phyloP scores from a whole-genome alignment of 441 rosid species.

The Euphorbia neoarborescens region DNA sequence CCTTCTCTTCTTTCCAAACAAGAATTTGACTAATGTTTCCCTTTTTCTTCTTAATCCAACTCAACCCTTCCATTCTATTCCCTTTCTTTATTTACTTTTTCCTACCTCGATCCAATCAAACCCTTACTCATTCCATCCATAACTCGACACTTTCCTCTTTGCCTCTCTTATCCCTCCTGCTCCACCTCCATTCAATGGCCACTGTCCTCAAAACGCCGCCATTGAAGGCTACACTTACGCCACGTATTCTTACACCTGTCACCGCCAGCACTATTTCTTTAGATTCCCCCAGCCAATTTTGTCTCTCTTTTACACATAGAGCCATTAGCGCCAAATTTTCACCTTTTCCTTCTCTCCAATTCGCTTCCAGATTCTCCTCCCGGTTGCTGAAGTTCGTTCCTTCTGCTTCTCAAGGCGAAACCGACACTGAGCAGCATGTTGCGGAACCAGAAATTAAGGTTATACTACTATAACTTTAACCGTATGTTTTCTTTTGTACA shows the following conservation, averaged over 20 bases:
- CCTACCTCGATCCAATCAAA: too few species aligned
- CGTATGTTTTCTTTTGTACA: background rate
- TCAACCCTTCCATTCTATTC: too few species aligned
- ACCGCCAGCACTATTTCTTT: conserved; percentile 15
- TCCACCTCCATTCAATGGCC: conserved; percentile 40
- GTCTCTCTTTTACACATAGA: conserved; percentile 36
- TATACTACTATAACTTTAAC: conserved; percentile 5
- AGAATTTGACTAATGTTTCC: too few species aligned
- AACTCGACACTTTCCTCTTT: too few species aligned
- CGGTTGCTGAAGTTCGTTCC: conserved; percentile 39
- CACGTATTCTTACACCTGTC: conserved; percentile 14
- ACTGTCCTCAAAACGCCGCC: conserved; percentile 56
- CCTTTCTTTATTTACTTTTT: too few species aligned
- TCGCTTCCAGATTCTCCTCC: conserved; percentile 25
- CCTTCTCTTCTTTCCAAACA: too few species aligned
- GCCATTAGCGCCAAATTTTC: conserved; percentile 13
- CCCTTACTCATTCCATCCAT: too few species aligned
- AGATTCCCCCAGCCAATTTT: conserved; percentile 26
- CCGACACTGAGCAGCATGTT: conserved; percentile 42
- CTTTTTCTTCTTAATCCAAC: too few species aligned
- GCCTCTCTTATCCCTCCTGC: conserved; percentile 12
- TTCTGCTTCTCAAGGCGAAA: conserved; percentile 54
- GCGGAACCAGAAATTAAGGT: conserved; percentile 61
- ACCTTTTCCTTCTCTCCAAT: conserved; percentile 24
- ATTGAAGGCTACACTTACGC: conserved; percentile 28